These are phyloP conservation scores for Aspergillus chevalieri DNA, from an alignment of 2,329 filamentous ascomycete species.

Conservation along the genomic window DNA sequence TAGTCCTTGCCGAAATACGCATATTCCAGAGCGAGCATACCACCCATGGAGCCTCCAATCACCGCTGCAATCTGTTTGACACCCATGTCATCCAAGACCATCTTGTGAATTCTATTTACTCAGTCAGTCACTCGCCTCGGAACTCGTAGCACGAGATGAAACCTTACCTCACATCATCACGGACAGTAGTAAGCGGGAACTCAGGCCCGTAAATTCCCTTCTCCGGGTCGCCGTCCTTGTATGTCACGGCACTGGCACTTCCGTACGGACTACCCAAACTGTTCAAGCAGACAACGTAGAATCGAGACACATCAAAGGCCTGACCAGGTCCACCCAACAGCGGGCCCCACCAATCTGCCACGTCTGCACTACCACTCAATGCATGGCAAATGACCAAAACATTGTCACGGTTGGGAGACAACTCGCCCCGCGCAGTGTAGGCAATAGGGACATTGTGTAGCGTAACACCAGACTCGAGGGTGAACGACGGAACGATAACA, in stretches of 20 bases:
- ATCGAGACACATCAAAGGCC: slow-evolving; percentile 49
- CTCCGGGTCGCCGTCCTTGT: slow-evolving; percentile 69
- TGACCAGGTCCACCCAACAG: slow-evolving; percentile 48
- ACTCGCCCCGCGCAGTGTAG: slow-evolving; percentile 56
- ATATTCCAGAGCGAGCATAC: slow-evolving; percentile 54
- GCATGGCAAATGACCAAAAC: slow-evolving; percentile 57
- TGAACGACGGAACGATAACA: slow-evolving; percentile 80
- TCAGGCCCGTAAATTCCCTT: slow-evolving; percentile 85
- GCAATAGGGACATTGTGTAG: slow-evolving; percentile 67
- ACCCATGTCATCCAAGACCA: slow-evolving; percentile 50
- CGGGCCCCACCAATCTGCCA: slow-evolving; percentile 53
- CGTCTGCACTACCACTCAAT: slow-evolving; percentile 50
- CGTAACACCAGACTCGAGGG: slow-evolving; percentile 82
- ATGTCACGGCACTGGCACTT: slow-evolving; percentile 58
- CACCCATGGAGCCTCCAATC: slow-evolving; percentile 54
- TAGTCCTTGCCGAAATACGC: slow-evolving; percentile 65
- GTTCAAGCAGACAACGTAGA: slow-evolving; percentile 51
- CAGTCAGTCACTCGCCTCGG: slow-evolving; percentile 2
- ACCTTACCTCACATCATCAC: slow-evolving; percentile 86
- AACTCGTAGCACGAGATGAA: neutral
- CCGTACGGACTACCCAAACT: slow-evolving; percentile 52
- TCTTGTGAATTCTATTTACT: slow-evolving; percentile 44
- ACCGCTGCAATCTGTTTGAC: slow-evolving; percentile 50
- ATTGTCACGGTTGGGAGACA: slow-evolving; percentile 54
- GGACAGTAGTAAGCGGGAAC: slow-evolving; percentile 89